Conservation (phyloP, 495 filamentous ascomycete genomes). For the Mycothermus thermophilus region DNA sequence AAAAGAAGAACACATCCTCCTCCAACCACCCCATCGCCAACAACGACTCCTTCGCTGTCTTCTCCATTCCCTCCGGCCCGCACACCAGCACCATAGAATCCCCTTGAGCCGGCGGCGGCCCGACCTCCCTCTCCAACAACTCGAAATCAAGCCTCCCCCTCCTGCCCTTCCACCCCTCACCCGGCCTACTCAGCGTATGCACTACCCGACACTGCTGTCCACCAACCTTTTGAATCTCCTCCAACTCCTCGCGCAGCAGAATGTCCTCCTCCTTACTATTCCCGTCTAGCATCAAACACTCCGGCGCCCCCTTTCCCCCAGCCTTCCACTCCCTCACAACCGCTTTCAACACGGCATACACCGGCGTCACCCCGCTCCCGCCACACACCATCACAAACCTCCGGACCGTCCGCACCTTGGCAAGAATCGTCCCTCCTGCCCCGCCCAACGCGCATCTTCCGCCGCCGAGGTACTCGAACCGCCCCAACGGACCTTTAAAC, state of each 20-base stretch:
- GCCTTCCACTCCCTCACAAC: slow-evolving; percentile 25
- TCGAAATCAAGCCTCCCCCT: slow-evolving; percentile 52
- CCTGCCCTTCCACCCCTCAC: slow-evolving; percentile 52
- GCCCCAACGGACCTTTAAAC: slow-evolving; percentile 84
- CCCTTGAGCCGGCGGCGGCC: slow-evolving; percentile 20
- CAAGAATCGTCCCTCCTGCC: no score
- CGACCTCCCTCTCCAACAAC: slow-evolving; percentile 49
- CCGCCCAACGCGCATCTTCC: slow-evolving; percentile 53
- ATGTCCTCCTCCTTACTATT: slow-evolving; percentile 77
- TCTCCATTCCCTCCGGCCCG: slow-evolving; percentile 70
- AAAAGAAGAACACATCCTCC: slow-evolving; percentile 79
- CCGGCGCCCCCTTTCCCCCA: slow-evolving; percentile 24
- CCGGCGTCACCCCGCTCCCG: slow-evolving; percentile 81
- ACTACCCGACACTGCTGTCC: slow-evolving; percentile 48
- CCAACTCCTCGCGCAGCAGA: slow-evolving; percentile 63
- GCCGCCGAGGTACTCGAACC: slow-evolving; percentile 65
- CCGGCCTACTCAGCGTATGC: slow-evolving; percentile 57
- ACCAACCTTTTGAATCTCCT: slow-evolving; percentile 40
- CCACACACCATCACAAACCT: slow-evolving; percentile 82
- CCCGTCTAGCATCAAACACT: slow-evolving; percentile 63
- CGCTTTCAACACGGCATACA: slow-evolving; percentile 68
- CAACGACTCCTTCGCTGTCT: slow-evolving; percentile 47
- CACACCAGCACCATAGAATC: slow-evolving; percentile 67
- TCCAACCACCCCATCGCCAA: slow-evolving; percentile 61
- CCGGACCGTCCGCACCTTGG: slow-evolving; percentile 44